phyloP scores from a whole-genome alignment of 2,329 filamentous ascomycete species.

The Trichophyton benhamiae region DNA sequence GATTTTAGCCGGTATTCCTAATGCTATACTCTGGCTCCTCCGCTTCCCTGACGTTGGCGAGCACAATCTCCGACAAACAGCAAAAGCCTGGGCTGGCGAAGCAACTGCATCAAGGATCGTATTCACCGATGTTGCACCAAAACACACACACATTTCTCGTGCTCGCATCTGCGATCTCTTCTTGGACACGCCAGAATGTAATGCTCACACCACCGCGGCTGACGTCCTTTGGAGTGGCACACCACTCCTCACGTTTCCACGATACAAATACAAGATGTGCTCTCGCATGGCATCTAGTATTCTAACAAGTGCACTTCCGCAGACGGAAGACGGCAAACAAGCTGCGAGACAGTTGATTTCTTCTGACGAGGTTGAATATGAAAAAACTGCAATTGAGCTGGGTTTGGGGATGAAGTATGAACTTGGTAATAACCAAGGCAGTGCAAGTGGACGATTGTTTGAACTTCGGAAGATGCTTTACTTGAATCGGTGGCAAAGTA shows the following conservation, averaged over 20 bases:
- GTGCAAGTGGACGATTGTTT: conserved; percentile 52
- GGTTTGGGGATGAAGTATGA: conserved; percentile 52
- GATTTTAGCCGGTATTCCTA: conserved; percentile 72
- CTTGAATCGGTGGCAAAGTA: conserved; percentile 70
- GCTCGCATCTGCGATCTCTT: conserved; percentile 90
- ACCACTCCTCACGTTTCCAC: conserved; percentile 74
- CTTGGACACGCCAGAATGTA: conserved; percentile 93
- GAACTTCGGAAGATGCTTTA: conserved; percentile 74
- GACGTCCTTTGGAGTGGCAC: conserved; percentile 96
- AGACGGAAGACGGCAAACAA: conserved; percentile 49
- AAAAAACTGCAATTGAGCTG: conserved; percentile 59
- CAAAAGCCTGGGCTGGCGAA: conserved; percentile 67
- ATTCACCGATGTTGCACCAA: conserved; percentile 94
- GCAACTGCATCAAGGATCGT: conserved; percentile 77
- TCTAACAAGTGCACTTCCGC: conserved; percentile 74
- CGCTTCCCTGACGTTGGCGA: conserved; percentile 92
- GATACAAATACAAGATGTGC: conserved; percentile 98
- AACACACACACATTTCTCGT: conserved; percentile 83
- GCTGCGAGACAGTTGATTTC: conserved; percentile 69
- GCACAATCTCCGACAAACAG: conserved; percentile 67
- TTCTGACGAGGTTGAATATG: conserved; percentile 67
- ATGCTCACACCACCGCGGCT: conserved; percentile 92
- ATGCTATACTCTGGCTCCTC: conserved; percentile 88
- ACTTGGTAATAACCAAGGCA: conserved; percentile 17
- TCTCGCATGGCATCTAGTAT: conserved; percentile 96